phyloP scores from a whole-genome alignment of 805 yeast species.

The Ascoidea rubescens region DNA sequence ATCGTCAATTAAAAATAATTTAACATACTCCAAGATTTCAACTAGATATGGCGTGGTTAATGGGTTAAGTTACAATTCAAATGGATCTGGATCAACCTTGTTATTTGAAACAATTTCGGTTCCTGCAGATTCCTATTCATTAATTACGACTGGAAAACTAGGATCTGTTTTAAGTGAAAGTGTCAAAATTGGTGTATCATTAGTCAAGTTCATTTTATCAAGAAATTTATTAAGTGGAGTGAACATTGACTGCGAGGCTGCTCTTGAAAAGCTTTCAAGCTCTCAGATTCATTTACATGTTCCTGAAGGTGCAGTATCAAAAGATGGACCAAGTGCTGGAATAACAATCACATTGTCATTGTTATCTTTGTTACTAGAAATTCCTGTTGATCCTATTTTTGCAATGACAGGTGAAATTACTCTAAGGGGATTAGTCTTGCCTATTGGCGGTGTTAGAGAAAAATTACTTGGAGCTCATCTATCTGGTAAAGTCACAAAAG shows the following conservation, averaged over 20 bases:
- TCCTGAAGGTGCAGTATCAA: slow-evolving; percentile 53
- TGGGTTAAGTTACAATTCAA: slow-evolving; percentile 77
- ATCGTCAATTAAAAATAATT: slow-evolving; percentile 26
- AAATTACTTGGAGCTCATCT: slow-evolving; percentile 70
- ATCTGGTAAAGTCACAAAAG: slow-evolving; percentile 39
- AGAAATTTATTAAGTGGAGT: slow-evolving; percentile 19
- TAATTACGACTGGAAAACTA: slow-evolving; percentile 66
- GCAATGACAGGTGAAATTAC: slow-evolving; percentile 89
- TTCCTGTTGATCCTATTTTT: slow-evolving; percentile 31
- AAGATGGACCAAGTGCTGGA: slow-evolving; percentile 38
- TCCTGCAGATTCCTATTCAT: slow-evolving; percentile 17
- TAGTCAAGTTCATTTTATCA: slow-evolving; percentile 45
- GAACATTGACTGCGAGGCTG: slow-evolving; percentile 18
- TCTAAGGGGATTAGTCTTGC: slow-evolving; percentile 60
- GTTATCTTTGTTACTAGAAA: slow-evolving; percentile 54
- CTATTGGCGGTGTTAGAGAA: slow-evolving; percentile 74
- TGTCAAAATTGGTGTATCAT: slow-evolving; percentile 63
- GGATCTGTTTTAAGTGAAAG: slow-evolving; percentile 76
- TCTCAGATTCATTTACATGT: slow-evolving; percentile 57
- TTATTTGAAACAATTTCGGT: slow-evolving; percentile 67
- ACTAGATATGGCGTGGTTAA: slow-evolving; percentile 62
- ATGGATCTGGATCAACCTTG: slow-evolving; percentile 74
- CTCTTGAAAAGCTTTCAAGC: slow-evolving; percentile 31
- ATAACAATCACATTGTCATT: slow-evolving; percentile 74
- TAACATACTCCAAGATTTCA: slow-evolving; percentile 30